Evolutionary conservation across 169 alveolate genomes (phyloP).

Genomic region (Cryptosporidium ubiquitum): DNA sequence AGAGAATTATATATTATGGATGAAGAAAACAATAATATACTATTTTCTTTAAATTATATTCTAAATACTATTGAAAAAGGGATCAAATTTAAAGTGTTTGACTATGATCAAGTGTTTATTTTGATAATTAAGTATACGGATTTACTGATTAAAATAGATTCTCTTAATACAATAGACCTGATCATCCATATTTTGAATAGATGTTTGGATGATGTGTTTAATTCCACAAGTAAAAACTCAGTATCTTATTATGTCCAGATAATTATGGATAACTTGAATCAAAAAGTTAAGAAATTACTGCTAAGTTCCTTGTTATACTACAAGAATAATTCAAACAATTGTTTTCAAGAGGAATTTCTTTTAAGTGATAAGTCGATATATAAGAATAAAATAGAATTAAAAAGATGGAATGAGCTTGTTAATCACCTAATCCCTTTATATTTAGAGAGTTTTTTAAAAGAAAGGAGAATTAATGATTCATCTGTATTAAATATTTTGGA

Average conservation of each 20-base stretch:
- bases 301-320: neutral
- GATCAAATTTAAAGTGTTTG: slow-evolving; percentile 19
- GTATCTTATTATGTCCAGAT: slow-evolving; percentile 2
- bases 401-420: slow-evolving; percentile 43
- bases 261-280: neutral
- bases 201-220: slow-evolving; percentile 11
- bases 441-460: neutral
- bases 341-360: neutral
- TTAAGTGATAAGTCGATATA: slow-evolving; percentile 6
- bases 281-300: neutral
- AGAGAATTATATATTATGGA: slow-evolving; percentile 54
- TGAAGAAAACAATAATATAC: slow-evolving; percentile 25
- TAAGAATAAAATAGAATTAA: neutral
- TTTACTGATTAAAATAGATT: slow-evolving; percentile 21
- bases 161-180: slow-evolving; percentile 47
- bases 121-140: slow-evolving; percentile 30
- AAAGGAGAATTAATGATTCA: slow-evolving; percentile 15
- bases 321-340: neutral
- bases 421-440: slow-evolving; percentile 22
- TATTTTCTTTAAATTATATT: slow-evolving; percentile 30
- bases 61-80: slow-evolving; percentile 61
- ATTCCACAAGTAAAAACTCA: neutral
- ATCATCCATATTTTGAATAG: slow-evolving; percentile 17
- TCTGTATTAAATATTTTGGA: neutral
- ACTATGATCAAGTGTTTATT: slow-evolving; percentile 12